Percentiles rank a stretch among this genome's conserved stretches.
phyloP scores from a whole-genome alignment of 2,329 filamentous ascomycete species.

The Aureobasidium sp. region DNA sequence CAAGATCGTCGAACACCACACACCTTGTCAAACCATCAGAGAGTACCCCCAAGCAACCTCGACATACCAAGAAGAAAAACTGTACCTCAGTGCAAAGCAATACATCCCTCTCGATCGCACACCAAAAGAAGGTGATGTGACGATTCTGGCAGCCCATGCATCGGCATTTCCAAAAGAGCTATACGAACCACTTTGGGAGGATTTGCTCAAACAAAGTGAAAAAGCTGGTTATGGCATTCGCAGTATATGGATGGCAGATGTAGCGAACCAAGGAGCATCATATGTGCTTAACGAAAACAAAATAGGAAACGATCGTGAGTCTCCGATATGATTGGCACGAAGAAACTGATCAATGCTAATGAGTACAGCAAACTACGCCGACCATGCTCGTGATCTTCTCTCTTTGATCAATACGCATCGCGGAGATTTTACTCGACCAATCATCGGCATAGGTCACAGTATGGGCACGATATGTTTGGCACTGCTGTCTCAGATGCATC shows the following conservation, averaged over 20 bases:
- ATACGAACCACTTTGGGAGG: slow-evolving; percentile 88
- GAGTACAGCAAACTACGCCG: slow-evolving; percentile 67
- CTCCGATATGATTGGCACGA: background rate
- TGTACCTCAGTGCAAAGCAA: slow-evolving; percentile 75
- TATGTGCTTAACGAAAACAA: slow-evolving; percentile 66
- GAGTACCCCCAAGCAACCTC: slow-evolving; percentile 71
- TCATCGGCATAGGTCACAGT: slow-evolving; percentile 82
- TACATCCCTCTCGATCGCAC: slow-evolving; percentile 68
- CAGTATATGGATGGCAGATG: slow-evolving; percentile 83
- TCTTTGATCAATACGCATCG: slow-evolving; percentile 81
- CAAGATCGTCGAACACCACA: slow-evolving; percentile 50
- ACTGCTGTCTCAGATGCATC: slow-evolving; percentile 68
- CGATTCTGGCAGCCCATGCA: slow-evolving; percentile 77
- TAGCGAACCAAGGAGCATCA: slow-evolving; percentile 74
- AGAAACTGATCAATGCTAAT: too few relatives aligned
- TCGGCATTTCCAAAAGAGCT: slow-evolving; percentile 94
- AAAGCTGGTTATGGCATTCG: slow-evolving; percentile 61
- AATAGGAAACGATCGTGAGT: slow-evolving; percentile 77
- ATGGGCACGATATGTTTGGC: slow-evolving; percentile 72
- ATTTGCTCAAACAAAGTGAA: slow-evolving; percentile 51
- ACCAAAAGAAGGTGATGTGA: slow-evolving; percentile 69
- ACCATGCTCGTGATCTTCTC: slow-evolving; percentile 76
- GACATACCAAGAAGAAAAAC: slow-evolving; percentile 63
- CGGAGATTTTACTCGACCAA: slow-evolving; percentile 68
- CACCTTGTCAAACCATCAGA: slow-evolving; percentile 70